Conservation (phyloP, 805 yeast genomes). For the Ogataea parapolymorpha region DNA sequence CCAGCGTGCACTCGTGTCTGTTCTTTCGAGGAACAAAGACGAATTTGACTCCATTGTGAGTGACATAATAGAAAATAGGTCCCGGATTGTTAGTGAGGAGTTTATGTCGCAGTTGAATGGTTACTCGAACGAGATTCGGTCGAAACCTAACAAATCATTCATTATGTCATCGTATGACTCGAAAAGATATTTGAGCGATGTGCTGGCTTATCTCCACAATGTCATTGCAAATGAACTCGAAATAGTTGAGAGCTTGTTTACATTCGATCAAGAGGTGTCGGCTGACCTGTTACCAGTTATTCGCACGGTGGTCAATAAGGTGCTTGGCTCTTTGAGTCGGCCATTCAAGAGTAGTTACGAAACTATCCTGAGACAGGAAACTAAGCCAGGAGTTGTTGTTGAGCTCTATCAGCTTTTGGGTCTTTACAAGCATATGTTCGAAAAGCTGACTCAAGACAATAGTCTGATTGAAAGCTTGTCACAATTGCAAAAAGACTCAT, state of each 20-base stretch:
- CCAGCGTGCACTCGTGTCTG: slow-evolving; percentile 31
- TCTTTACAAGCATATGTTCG: slow-evolving; percentile 68
- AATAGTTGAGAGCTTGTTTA: slow-evolving; percentile 60
- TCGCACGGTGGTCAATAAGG: slow-evolving; percentile 42
- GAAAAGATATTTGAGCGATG: slow-evolving; percentile 76
- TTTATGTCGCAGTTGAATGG: slow-evolving; percentile 56
- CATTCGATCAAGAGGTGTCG: slow-evolving; percentile 30
- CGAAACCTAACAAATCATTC: slow-evolving; percentile 40
- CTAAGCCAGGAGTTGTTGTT: slow-evolving; percentile 50
- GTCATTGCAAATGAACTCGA: slow-evolving; percentile 86
- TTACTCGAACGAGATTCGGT: slow-evolving; percentile 24
- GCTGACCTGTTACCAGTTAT: slow-evolving; percentile 25
- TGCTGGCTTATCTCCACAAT: slow-evolving; percentile 84
- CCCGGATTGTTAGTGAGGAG: slow-evolving; percentile 61
- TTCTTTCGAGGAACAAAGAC: slow-evolving; percentile 38
- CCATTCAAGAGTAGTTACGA: slow-evolving; percentile 65
- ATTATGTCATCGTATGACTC: slow-evolving; percentile 75
- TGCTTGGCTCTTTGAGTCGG: slow-evolving; percentile 52
- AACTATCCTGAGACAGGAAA: slow-evolving; percentile 63
- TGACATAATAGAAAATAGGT: slow-evolving; percentile 66
- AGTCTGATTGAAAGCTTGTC: slow-evolving; percentile 27
- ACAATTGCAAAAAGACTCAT: slow-evolving; percentile 33
- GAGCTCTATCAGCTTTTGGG: slow-evolving; percentile 61
- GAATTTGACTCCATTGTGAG: slow-evolving; percentile 58
- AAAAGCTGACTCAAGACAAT: slow-evolving; percentile 36